Evolutionary conservation across 2,329 filamentous ascomycete species (phyloP), one percentile per base, ranked within the genome.

Genomic region (Arthrobotrys sinensis): DNA sequence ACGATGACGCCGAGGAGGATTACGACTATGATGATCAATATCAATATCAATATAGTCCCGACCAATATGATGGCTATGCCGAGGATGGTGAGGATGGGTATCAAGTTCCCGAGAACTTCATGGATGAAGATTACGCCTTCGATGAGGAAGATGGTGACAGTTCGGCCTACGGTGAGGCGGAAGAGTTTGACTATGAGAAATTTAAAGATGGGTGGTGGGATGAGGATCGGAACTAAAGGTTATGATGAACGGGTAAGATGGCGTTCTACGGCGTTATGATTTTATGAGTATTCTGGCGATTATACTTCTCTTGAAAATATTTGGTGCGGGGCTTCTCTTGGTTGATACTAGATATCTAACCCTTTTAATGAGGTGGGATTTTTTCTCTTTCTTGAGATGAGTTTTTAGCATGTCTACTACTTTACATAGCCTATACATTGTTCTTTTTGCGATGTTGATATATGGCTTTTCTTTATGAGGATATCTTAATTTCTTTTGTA

Each of bases 131-230:
- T 34, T 77, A 77, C 38, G 60, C 68, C 1, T 71, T 69, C 62
- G 71, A 71, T n/a, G 66, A 76, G 28, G 53, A 50, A 5, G 71
- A 63, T 3, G 66, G 43, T 8, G 73, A 77, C 14, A 28, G 8
- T 24, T 65, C 32, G 4, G 55, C 28, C 4, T 69, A 77, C 36
- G 60, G 52, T 12, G 64, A 50, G 1, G 36, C 53, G 8, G 57
- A 76, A 28, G 73, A 66, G 14, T 77, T 77, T 45, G 73, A 77
- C 53, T 77, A 77, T 43, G 73, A 77, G 21, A 53, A 57, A 14
- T 77, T 71, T 16, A 64, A 66, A 43, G 32, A 40, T 14, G n/a
- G 19, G n/a, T 55, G 64, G 67, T 34, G 43, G 65, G 50, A 68
- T 19, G 46, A 67, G 12, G 48, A 68, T 19, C 8, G 10, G n/a